A percentile compares a stretch with the other conserved stretches of the same genome.
phyloP scores from a whole-genome alignment of 805 yeast species.

The Teunomyces aglyptinius region DNA sequence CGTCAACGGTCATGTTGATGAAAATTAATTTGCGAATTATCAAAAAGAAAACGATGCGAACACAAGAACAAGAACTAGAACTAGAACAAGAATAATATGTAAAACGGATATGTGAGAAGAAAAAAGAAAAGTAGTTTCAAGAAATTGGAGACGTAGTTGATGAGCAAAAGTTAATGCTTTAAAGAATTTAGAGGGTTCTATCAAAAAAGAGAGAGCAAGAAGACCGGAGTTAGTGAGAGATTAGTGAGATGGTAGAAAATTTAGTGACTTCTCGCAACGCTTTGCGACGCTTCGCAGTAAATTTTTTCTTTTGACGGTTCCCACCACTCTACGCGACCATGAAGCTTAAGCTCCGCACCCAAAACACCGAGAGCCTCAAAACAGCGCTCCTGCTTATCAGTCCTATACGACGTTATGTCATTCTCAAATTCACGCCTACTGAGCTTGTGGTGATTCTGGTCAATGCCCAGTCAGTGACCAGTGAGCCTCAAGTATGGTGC shows the following conservation, averaged over 20 bases:
- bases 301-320: neutral
- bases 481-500: slow-evolving; percentile 71
- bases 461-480: slow-evolving; percentile 37
- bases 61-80: no score
- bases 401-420: slow-evolving; percentile 52
- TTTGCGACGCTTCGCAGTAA: no score
- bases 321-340: slow-evolving; percentile 11
- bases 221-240: neutral
- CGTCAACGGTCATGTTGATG: slow-evolving; percentile 21
- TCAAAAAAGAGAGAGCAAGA: no score
- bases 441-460: slow-evolving; percentile 51
- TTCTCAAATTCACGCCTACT: slow-evolving; percentile 53
- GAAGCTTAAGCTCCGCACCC: slow-evolving; percentile 27
- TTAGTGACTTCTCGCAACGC: no score
- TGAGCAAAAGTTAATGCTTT: neutral
- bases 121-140: neutral
- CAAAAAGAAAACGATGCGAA: neutral
- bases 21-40: neutral
- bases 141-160: neutral
- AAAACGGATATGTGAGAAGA: neutral
- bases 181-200: no score
- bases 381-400: slow-evolving; percentile 51
- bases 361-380: slow-evolving; percentile 24
- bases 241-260: no score
- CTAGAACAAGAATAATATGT: neutral